A percentile compares a stretch with the other conserved stretches of the same genome.
Conservation (phyloP, 2,329 filamentous ascomycete genomes). For the Cladosporium velox region DNA sequence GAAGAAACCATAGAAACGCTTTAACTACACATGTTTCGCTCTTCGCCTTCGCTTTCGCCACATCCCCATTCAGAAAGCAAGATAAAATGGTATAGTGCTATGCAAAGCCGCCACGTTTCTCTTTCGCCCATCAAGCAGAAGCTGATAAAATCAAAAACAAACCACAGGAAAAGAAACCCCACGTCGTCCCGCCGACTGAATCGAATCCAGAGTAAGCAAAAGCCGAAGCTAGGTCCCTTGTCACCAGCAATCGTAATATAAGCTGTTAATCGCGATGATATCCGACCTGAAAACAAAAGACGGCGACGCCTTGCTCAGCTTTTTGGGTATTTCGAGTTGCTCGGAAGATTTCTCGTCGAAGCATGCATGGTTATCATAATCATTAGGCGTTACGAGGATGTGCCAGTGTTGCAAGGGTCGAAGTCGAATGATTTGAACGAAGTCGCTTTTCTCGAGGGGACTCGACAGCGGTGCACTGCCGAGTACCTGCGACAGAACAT, state of each 20-base stretch:
- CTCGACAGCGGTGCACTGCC: conserved; percentile 7
- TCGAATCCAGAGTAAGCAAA: conserved; percentile 12
- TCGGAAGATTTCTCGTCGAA: conserved; percentile 27
- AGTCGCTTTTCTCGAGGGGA: neutral
- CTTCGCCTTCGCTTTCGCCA: conserved; percentile 10
- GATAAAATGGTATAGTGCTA: conserved; percentile 28
- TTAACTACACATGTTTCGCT: conserved; percentile 14
- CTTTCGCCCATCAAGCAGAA: conserved; percentile 14
- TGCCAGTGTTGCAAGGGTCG: conserved; percentile 23
- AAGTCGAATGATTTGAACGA: conserved; percentile 4
- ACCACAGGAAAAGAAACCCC: conserved; percentile 15
- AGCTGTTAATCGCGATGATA: conserved; percentile 15
- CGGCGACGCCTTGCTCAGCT: conserved; percentile 17
- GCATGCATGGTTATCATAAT: conserved; percentile 32
- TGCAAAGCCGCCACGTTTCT: conserved; percentile 22
- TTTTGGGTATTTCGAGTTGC: conserved; percentile 26
- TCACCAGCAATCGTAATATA: conserved; percentile 2
- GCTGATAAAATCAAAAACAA: conserved; percentile 16
- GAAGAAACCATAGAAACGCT: conserved; percentile 8
- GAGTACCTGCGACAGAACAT: conserved; percentile 19
- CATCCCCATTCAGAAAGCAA: conserved; percentile 19
- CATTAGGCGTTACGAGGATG: conserved; percentile 31
- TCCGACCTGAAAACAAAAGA: conserved; percentile 11
- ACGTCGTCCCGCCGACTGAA: conserved; percentile 1
- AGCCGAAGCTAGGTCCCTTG: neutral